Evolutionary conservation across 2,329 filamentous ascomycete species (phyloP).

Genomic region (Fusarium illudens): DNA sequence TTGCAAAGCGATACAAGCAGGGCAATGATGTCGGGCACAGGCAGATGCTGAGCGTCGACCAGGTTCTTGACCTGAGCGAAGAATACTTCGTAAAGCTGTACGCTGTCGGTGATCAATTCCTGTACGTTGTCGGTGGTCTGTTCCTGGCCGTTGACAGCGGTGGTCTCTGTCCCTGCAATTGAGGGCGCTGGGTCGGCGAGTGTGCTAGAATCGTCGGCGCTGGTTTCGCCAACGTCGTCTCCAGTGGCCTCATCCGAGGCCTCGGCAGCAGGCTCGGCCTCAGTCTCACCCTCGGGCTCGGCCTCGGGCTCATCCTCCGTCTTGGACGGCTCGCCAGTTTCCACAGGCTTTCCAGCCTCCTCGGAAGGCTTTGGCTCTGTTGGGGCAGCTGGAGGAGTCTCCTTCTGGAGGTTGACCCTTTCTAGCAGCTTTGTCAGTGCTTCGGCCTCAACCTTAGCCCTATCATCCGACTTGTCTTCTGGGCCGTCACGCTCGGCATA

Average conservation of each 20-base stretch:
- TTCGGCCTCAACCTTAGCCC: slow-evolving; percentile 82
- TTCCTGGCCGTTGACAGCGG: slow-evolving; percentile 58
- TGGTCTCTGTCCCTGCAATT: slow-evolving; percentile 57
- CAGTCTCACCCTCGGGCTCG: slow-evolving; percentile 30
- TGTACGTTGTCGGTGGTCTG: slow-evolving; percentile 60
- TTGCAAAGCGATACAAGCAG: slow-evolving; percentile 93
- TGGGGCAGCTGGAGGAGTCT: slow-evolving; percentile 42
- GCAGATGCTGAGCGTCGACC: slow-evolving; percentile 87
- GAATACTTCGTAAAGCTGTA: slow-evolving; percentile 96
- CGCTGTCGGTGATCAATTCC: slow-evolving; percentile 63
- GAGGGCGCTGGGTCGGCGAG: slow-evolving; percentile 49
- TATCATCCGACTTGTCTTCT: slow-evolving; percentile 71
- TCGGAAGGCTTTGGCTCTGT: slow-evolving; percentile 34
- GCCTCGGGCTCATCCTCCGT: slow-evolving; percentile 45
- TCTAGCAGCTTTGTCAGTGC: slow-evolving; percentile 81
- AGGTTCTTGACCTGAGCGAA: slow-evolving; percentile 95
- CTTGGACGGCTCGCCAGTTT: slow-evolving; percentile 41
- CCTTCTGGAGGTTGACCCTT: slow-evolving; percentile 75
- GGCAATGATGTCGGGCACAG: slow-evolving; percentile 94
- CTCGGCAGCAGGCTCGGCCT: background rate
- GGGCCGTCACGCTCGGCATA: slow-evolving; percentile 92
- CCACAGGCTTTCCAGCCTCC: slow-evolving; percentile 40
- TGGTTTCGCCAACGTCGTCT: slow-evolving; percentile 26
- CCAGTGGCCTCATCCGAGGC: slow-evolving; percentile 27
- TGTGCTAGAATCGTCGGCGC: slow-evolving; percentile 46